These are phyloP conservation scores for Austroboletus novae-zelandiae DNA, from an alignment of 1,284 basidiomycete species.

Conservation along the genomic window DNA sequence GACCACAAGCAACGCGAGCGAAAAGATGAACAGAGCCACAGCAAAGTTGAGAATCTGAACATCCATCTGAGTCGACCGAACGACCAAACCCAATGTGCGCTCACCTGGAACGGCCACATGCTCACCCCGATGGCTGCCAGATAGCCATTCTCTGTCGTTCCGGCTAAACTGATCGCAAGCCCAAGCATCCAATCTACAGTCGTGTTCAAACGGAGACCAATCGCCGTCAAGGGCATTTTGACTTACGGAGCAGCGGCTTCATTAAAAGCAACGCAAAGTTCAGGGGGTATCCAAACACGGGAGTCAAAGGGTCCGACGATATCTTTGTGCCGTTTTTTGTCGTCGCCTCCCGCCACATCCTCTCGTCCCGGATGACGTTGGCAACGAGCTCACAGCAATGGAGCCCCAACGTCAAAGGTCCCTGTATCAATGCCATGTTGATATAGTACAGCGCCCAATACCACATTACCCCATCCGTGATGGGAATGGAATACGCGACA, in stretches of 20 bases:
- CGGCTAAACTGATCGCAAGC: conserved; percentile 24
- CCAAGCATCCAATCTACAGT: conserved; percentile 34
- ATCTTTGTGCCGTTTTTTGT: conserved; percentile 10
- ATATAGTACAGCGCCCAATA: conserved; percentile 29
- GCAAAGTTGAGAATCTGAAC: conserved; percentile 31
- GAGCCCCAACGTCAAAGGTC: conserved; percentile 29
- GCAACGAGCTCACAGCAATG: conserved; percentile 31
- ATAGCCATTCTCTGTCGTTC: conserved; percentile 8
- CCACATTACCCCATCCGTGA: conserved; percentile 17
- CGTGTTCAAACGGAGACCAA: neutral
- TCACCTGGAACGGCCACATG: conserved; percentile 31
- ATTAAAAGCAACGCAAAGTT: conserved; percentile 14
- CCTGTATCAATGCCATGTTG: conserved; percentile 26
- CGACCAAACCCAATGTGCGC: neutral
- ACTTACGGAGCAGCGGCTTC: conserved; percentile 31
- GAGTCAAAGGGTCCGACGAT: conserved; percentile 20
- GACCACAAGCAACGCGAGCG: conserved; percentile 17
- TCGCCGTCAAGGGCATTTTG: no score
- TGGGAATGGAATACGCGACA: conserved; percentile 24
- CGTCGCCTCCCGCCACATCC: conserved; percentile 25
- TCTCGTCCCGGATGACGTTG: conserved; percentile 31
- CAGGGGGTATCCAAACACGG: conserved; percentile 18
- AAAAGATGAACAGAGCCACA: conserved; percentile 16
- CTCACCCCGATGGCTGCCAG: conserved; percentile 20
- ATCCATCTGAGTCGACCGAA: neutral